A percentile compares a stretch with the other conserved stretches of the same genome.
Evolutionary conservation across 2,329 filamentous ascomycete genomes (phyloP).

Genomic region (Paecilomyces dactylethromorphus): DNA sequence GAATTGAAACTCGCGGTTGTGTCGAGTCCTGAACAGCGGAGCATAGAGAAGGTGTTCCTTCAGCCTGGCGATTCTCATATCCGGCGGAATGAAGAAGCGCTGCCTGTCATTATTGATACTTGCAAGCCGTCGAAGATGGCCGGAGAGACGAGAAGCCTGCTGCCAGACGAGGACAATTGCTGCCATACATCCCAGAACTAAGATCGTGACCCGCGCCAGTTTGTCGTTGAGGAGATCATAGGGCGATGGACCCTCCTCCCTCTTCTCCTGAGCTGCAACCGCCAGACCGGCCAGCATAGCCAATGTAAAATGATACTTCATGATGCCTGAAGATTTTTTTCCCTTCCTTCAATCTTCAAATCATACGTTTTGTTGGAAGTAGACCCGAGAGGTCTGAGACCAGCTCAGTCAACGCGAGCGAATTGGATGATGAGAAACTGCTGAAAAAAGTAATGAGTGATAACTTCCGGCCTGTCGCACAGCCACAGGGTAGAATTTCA

Average conservation of each 20-base stretch:
- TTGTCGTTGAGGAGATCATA: slow-evolving; percentile 43
- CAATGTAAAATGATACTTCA: slow-evolving; percentile 15
- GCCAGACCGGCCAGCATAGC: slow-evolving; percentile 22
- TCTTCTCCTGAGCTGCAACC: slow-evolving; percentile 20
- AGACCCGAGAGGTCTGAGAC: slow-evolving; percentile 14
- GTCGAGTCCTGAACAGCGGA: slow-evolving; percentile 36
- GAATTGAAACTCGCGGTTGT: slow-evolving; percentile 40
- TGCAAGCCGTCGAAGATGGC: slow-evolving; percentile 65
- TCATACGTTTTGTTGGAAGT: slow-evolving; percentile 3
- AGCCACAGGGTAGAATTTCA: neutral
- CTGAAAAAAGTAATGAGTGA: slow-evolving; percentile 1
- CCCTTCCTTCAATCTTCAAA: neutral
- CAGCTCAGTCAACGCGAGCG: slow-evolving; percentile 18
- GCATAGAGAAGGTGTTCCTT: slow-evolving; percentile 59
- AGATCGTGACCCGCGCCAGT: slow-evolving; percentile 55
- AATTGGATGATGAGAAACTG: slow-evolving; percentile 2
- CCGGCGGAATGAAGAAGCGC: slow-evolving; percentile 64
- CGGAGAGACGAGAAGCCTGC: slow-evolving; percentile 52
- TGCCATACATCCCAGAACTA: slow-evolving; percentile 59
- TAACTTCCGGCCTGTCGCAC: neutral
- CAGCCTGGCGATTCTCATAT: slow-evolving; percentile 54
- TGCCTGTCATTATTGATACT: slow-evolving; percentile 75
- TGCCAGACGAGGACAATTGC: slow-evolving; percentile 62
- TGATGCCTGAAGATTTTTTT: slow-evolving; percentile 4
- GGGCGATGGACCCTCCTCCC: slow-evolving; percentile 10